phyloP scores from a whole-genome alignment of 306 rosid genomes.

The Canavalia ensiformis region DNA sequence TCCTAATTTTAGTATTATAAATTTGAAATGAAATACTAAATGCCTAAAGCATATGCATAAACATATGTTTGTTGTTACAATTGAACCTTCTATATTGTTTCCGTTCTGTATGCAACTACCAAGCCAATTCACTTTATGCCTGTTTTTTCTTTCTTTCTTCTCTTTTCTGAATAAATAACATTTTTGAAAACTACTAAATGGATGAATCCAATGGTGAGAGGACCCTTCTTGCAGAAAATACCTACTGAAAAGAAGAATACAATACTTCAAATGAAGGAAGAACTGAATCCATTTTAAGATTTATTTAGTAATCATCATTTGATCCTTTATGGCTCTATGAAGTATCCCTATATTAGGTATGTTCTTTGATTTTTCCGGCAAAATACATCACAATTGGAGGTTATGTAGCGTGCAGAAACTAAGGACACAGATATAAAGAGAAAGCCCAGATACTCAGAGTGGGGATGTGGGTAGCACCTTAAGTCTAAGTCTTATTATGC shows the following conservation, averaged over 20 bases:
- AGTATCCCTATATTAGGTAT: background rate
- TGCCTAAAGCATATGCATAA: background rate
- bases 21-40: background rate
- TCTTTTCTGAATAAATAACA: slow-evolving; percentile 4
- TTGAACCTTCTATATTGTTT: slow-evolving; percentile 30
- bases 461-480: background rate
- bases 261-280: background rate
- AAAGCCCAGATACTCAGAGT: background rate
- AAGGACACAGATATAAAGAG: background rate
- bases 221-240: slow-evolving; percentile 8
- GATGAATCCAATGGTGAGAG: slow-evolving; percentile 3
- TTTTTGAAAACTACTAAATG: slow-evolving; percentile 28
- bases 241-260: slow-evolving; percentile 11
- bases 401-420: background rate
- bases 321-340: background rate
- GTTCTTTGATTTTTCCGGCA: background rate
- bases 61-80: background rate
- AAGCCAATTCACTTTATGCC: background rate
- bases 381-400: background rate
- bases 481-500: background rate
- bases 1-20: slow-evolving; percentile 5
- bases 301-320: background rate
- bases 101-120: background rate
- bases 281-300: slow-evolving; percentile 6
- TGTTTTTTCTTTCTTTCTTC: slow-evolving; percentile 21